Base-by-base conservation (phyloP, 345 rosid genomes). In the Acer yangbiense region DNA sequence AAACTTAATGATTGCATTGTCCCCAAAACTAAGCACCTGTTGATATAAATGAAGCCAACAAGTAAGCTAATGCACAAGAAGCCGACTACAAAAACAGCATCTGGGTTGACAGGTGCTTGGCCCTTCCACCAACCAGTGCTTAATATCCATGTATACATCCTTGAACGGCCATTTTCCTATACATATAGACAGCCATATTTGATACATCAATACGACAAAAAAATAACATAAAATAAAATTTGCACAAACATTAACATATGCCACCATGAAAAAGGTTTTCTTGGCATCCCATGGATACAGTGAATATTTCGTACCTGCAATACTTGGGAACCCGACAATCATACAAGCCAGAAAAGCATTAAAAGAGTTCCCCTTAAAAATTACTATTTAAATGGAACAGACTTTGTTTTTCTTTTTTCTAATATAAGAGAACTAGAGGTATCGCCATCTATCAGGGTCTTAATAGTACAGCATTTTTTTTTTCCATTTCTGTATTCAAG, bases 91-190 rank as follows among this genome's bases (percentile, higher is more conserved):
- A 85, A 4, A 43, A 88, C 93, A 67, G 92, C 89, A 76, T 91
- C 93, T 48, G 88, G 88, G 84, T 89, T 91, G 77, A 88, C 76
- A 25, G 89, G 87, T 54, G 95, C 93, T 14, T 83, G 85, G 62
- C 74, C 71, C 77, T 85, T 81, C 95, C 93, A 91, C 95, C 95
- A 89, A 32, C 95, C 93, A 16, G 93, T 91, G 86, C 91, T 87
- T 78, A 89, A 75, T 77, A 91, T 86, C 93, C 95, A 91, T 32
- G 84, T 79, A 81, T 89, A 91, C 86, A 83, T 82, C 21, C 87
- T 64, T 17, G 90, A 89, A 29, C 83, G 88, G 1, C 95, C 95
- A 65, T 91, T 86, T 83, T 89, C 95, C 93, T 91, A 80, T 10
- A 74, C 67, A 57, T 46, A 32, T 58, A 65, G 63, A 74, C 50